A percentile compares a stretch with the other conserved stretches of the same genome.
These are phyloP conservation scores for Theobroma cacao DNA, from an alignment of 345 rosid genomes.

Conservation along the genomic window DNA sequence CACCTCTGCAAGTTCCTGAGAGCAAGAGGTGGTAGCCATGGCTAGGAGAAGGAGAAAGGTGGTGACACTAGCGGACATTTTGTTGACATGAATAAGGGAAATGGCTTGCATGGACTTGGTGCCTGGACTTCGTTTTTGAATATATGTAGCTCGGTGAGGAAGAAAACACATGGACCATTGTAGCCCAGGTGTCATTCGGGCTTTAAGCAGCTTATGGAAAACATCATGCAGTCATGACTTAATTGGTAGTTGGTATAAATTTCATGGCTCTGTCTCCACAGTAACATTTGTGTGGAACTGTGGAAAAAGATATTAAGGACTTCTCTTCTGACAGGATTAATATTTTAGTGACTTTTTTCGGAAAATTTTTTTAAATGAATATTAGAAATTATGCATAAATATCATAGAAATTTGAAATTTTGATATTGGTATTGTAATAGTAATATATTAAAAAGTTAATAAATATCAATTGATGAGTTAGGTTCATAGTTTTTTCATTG, in stretches of 20 bases:
- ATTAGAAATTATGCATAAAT: too few species aligned
- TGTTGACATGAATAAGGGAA: background rate
- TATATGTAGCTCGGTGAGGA: slow-evolving; percentile 1
- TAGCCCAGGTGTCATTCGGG: slow-evolving; percentile 7
- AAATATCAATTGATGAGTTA: too few species aligned
- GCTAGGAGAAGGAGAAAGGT: slow-evolving; percentile 24
- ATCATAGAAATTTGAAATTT: too few species aligned
- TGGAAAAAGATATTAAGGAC: background rate
- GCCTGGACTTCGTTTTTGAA: background rate
- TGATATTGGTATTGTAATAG: background rate
- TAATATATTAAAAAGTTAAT: too few species aligned
- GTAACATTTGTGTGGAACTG: background rate
- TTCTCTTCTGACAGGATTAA: background rate
- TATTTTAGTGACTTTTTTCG: too few species aligned
- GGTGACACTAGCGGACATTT: slow-evolving; percentile 29
- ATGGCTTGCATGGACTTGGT: slow-evolving; percentile 1
- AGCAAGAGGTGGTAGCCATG: slow-evolving; percentile 21
- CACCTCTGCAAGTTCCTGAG: slow-evolving; percentile 19
- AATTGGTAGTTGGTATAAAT: background rate
- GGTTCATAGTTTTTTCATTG: background rate
- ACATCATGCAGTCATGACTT: background rate
- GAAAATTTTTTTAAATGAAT: too few species aligned
- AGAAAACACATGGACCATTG: slow-evolving; percentile 6
- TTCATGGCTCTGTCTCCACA: background rate
- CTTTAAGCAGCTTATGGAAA: background rate